These are phyloP conservation scores for Tolypocladium nubicola DNA, from an alignment of 2,329 filamentous ascomycete genomes.

Conservation along the genomic window DNA sequence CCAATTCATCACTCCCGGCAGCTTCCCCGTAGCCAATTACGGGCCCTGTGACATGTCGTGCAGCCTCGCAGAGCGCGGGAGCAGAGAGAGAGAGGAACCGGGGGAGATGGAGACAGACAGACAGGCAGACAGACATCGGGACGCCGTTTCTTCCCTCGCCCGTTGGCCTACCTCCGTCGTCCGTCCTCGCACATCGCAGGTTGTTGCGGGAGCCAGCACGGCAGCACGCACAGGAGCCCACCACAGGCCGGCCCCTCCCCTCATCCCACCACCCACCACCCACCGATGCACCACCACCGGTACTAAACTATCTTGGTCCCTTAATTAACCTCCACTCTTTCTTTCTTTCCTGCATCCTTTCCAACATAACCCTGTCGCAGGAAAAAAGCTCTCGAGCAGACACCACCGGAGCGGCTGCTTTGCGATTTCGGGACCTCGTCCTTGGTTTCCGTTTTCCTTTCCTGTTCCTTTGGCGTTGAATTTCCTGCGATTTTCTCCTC, in stretches of 20 bases:
- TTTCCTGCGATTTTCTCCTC: conserved; percentile 1
- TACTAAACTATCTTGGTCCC: conserved; percentile 5
- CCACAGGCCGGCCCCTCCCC: not conserved
- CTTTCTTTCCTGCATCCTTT: conserved; percentile 6
- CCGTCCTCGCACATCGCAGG: not conserved
- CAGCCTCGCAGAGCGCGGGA: not conserved
- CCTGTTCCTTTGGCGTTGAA: conserved; percentile 1
- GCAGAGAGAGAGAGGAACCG: not conserved
- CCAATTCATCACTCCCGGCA: not conserved
- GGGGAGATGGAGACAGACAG: not conserved
- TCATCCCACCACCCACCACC: not conserved
- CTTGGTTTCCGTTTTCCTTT: conserved; percentile 2
- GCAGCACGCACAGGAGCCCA: not conserved
- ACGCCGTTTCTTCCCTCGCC: not conserved
- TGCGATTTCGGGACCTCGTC: conserved; percentile 3
- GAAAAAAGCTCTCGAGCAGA: conserved; percentile 3
- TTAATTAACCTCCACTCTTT: conserved; percentile 5
- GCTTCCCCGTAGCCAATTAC: not conserved
- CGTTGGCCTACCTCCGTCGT: not conserved
- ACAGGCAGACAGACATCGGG: not conserved
- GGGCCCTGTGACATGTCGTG: not conserved
- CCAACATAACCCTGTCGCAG: conserved; percentile 3
- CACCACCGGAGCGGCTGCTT: conserved; percentile 4
- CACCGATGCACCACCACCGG: not conserved
- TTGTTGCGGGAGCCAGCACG: not conserved